Percentiles rank a stretch among this genome's conserved stretches.
Evolutionary conservation across 176 grass and related monocot species (phyloP).

Genomic region (Zea luxurians): DNA sequence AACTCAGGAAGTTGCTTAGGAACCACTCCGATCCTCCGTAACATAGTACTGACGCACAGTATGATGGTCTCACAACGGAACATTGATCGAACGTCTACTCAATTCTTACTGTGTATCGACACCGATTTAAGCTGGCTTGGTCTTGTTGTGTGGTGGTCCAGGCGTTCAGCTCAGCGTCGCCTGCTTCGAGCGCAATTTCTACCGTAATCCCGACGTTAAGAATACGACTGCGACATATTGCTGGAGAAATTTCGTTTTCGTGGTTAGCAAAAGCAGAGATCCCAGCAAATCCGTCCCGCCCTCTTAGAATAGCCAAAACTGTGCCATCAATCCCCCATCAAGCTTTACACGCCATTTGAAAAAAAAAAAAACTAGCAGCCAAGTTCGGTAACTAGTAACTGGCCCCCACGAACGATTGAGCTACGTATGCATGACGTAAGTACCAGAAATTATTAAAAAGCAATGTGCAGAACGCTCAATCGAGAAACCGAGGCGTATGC

Average conservation of each 20-base stretch:
- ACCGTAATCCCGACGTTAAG: conserved; percentile 13
- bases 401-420: background rate
- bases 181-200: background rate
- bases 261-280: conserved; percentile 23
- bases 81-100: background rate
- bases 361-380: background rate
- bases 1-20: conserved; percentile 28
- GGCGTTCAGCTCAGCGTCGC: conserved; percentile 9
- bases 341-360: conserved; percentile 30
- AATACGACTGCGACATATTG: conserved; percentile 11
- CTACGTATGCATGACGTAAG: background rate
- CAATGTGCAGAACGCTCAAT: background rate
- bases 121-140: background rate
- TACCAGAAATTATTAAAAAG: background rate
- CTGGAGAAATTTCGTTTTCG: conserved; percentile 34
- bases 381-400: conserved; percentile 7
- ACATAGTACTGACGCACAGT: background rate
- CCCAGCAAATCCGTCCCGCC: conserved; percentile 1
- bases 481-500: background rate
- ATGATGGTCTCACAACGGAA: background rate
- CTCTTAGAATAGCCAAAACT: conserved; percentile 18
- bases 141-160: too few species aligned
- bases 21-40: background rate
- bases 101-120: background rate
- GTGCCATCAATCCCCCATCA: conserved; percentile 44